phyloP scores from a whole-genome alignment of 2,329 filamentous ascomycete species.

The Cercospora zeina region DNA sequence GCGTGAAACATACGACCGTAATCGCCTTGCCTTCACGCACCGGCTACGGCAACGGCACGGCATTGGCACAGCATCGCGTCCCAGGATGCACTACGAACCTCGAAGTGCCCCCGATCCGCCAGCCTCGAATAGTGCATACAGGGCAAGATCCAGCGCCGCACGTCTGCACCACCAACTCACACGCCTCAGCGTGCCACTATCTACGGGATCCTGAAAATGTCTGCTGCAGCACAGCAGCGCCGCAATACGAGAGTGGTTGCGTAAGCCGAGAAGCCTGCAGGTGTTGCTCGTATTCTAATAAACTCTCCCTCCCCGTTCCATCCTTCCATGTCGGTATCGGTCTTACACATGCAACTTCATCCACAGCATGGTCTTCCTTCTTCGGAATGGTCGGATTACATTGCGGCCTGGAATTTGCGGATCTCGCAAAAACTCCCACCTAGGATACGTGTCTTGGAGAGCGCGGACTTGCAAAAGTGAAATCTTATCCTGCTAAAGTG shows the following conservation, averaged over 20 bases:
- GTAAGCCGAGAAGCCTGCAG: not conserved
- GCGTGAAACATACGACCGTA: slow-evolving; percentile 1
- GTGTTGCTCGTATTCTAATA: not conserved
- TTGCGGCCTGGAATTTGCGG: not conserved
- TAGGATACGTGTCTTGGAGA: not conserved
- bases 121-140: not conserved
- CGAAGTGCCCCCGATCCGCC: not conserved
- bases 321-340: not conserved
- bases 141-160: not conserved
- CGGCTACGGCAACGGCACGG: slow-evolving; percentile 2
- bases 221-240: not conserved
- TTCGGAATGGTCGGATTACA: too few species aligned
- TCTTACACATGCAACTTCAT: not conserved
- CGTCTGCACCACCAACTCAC: not conserved
- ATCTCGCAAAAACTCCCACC: not conserved
- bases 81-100: not conserved
- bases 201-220: not conserved
- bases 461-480: too few species aligned
- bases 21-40: not conserved
- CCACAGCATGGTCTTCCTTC: not conserved
- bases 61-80: not conserved
- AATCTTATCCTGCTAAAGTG: too few species aligned
- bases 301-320: not conserved
- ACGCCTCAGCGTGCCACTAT: not conserved
- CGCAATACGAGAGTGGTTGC: not conserved